Conservation (phyloP, 139 green algal genomes). For the Chlamydomonas sphaeroides region DNA sequence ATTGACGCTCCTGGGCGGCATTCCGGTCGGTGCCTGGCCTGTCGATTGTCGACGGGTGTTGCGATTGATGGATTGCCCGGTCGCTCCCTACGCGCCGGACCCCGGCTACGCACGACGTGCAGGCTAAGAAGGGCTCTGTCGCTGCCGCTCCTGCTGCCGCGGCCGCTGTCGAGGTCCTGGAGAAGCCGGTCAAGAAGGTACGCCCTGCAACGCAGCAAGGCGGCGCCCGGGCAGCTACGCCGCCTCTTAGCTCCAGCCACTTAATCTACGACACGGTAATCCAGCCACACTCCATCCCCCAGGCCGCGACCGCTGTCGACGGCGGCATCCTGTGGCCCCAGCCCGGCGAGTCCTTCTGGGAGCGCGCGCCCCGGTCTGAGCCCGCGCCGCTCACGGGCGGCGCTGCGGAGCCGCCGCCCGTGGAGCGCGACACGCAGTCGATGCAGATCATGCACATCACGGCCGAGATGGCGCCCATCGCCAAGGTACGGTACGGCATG, state of each 20-base stretch:
- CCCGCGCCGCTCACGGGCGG: slow-evolving; percentile 43
- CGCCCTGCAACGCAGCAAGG: not conserved
- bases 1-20: too few species aligned
- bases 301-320: not conserved
- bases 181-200: slow-evolving; percentile 4
- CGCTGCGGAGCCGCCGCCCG: not conserved
- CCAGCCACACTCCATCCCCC: not conserved
- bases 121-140: too few species aligned
- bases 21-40: too few species aligned
- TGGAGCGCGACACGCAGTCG: slow-evolving; percentile 45
- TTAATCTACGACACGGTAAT: not conserved
- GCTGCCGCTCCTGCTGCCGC: not conserved
- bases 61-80: too few species aligned
- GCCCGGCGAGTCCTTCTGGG: slow-evolving; percentile 56
- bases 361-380: slow-evolving; percentile 36
- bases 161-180: not conserved
- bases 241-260: too few species aligned
- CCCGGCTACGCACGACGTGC: too few species aligned
- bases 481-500: slow-evolving; percentile 77
- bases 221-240: too few species aligned
- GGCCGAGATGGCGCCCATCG: slow-evolving; percentile 93
- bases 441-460: slow-evolving; percentile 92
- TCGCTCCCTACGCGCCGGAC: too few species aligned
- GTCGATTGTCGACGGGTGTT: too few species aligned
- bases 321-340: slow-evolving; percentile 55